Conservation (phyloP, 23 red algal species). For the Gracilaria vermiculophylla region DNA sequence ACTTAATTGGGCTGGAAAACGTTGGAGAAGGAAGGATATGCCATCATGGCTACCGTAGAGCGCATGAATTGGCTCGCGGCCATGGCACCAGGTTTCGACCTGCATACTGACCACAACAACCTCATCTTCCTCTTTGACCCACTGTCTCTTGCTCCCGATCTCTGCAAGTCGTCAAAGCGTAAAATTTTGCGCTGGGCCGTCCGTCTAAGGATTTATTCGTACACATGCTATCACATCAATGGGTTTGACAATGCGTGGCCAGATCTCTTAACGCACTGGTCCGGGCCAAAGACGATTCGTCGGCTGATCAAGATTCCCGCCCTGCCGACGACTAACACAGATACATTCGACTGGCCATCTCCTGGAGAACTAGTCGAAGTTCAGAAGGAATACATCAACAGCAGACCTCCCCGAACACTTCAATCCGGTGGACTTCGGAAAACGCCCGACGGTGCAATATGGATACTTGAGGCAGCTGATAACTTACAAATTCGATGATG, state of each 20-base stretch:
- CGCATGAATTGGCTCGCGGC: background rate
- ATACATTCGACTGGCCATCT: background rate
- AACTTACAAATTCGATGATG: background rate
- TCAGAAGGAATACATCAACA: background rate
- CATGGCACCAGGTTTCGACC: background rate
- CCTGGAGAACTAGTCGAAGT: background rate
- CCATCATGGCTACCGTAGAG: background rate
- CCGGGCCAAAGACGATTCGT: background rate
- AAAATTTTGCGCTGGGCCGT: background rate
- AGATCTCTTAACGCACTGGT: background rate
- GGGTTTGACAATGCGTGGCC: background rate
- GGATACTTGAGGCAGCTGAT: background rate
- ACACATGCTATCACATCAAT: background rate
- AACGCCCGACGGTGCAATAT: background rate
- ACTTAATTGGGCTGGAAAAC: background rate
- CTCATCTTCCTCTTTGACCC: slow-evolving; percentile 13
- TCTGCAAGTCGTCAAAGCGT: background rate
- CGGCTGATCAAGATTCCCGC: background rate
- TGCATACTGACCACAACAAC: slow-evolving; percentile 14
- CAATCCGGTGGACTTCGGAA: background rate
- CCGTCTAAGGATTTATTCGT: background rate
- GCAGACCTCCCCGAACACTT: background rate
- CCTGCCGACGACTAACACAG: background rate
- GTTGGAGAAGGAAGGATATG: background rate
- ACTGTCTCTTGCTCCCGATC: background rate